phyloP scores from a whole-genome alignment of 176 grass and related monocot genomes.

The Hordeum marinum region DNA sequence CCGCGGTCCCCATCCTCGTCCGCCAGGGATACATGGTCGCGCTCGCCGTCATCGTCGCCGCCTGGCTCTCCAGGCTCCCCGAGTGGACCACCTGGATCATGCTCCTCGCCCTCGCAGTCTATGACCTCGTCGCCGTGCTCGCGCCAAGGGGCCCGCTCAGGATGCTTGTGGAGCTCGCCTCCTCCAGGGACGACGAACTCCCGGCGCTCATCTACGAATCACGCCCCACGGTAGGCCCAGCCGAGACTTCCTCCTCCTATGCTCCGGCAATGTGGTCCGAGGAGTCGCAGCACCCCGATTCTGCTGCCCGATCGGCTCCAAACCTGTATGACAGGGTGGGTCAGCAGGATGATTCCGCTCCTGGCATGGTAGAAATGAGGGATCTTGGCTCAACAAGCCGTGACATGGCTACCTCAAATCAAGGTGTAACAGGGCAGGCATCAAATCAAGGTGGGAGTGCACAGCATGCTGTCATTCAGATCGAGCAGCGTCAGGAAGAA shows the following conservation, averaged over 20 bases:
- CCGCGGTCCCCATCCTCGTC: slow-evolving; percentile 72
- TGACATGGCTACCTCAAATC: background rate
- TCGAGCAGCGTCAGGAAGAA: slow-evolving; percentile 39
- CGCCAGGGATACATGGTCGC: slow-evolving; percentile 89
- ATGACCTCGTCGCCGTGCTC: slow-evolving; percentile 88
- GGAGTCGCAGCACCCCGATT: slow-evolving; percentile 52
- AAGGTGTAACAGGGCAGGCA: background rate
- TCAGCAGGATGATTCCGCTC: slow-evolving; percentile 22
- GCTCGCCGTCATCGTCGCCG: slow-evolving; percentile 82
- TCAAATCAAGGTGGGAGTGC: slow-evolving; percentile 24
- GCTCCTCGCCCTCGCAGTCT: slow-evolving; percentile 78
- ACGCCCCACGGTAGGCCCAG: slow-evolving; percentile 43
- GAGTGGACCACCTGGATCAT: slow-evolving; percentile 98
- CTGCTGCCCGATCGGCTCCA: background rate
- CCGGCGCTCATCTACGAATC: slow-evolving; percentile 91
- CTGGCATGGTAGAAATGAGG: slow-evolving; percentile 44
- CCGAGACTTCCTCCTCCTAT: slow-evolving; percentile 36
- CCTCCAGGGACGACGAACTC: slow-evolving; percentile 86
- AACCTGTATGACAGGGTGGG: slow-evolving; percentile 28
- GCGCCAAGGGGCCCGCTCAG: slow-evolving; percentile 73
- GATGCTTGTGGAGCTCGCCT: slow-evolving; percentile 91
- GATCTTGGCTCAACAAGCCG: slow-evolving; percentile 16
- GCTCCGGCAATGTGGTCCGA: slow-evolving; percentile 46
- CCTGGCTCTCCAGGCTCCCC: slow-evolving; percentile 78
- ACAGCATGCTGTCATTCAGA: slow-evolving; percentile 47